Evolutionary conservation across 352 stramenopile genomes (phyloP), one percentile per base, ranked within the genome.

Genomic region (Phytophthora kernoviae): DNA sequence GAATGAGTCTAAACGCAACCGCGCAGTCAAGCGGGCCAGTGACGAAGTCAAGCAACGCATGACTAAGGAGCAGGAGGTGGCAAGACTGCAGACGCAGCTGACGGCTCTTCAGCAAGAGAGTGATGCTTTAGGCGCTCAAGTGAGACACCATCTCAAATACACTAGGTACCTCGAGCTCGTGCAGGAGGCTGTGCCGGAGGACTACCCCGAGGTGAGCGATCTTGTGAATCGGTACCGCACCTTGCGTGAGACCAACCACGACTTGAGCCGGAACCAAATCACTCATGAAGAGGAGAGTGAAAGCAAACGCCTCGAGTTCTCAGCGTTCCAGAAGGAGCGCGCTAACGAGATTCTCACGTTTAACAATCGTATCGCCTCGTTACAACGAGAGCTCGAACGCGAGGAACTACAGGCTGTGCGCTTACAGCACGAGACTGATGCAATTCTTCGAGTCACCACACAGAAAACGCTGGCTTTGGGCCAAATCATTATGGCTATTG

Each of bases 1-100:
- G 50, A 98, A 98, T 68, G 94, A 98, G 62, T 96, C 80, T 21
- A 98, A 98, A 65, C 84, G 94, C 20, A 97, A 97, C 56, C 88
- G 94, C 0, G 94, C 94, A 10, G 84, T 97, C 40, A 98, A 97
- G 64, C 76, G 93, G 22, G 88, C 88, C 20, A 89, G 79, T 21
- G 93, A 98, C 39, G 94, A 98, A 68, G 87, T 94, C 58, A 98
- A 98, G 69, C 88, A 97, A 65, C 77, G 87, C 0, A 54, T 96
- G 60, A 68, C 59, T 15, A 98, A 98, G 61, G 93, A 98, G 58
- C 82, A 95, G 20, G 84, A 96, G 45, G 80, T 96, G 11, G 74
- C 68, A 15, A 77, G 78, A 26, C 70, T 97, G 15, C 82, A 91
- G 39, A 62, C 87, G 30, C 81, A 95, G 34, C 62, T 97, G 5